These are phyloP conservation scores for Barnettozyma populi DNA, from an alignment of 805 yeast genomes.

Conservation along the genomic window DNA sequence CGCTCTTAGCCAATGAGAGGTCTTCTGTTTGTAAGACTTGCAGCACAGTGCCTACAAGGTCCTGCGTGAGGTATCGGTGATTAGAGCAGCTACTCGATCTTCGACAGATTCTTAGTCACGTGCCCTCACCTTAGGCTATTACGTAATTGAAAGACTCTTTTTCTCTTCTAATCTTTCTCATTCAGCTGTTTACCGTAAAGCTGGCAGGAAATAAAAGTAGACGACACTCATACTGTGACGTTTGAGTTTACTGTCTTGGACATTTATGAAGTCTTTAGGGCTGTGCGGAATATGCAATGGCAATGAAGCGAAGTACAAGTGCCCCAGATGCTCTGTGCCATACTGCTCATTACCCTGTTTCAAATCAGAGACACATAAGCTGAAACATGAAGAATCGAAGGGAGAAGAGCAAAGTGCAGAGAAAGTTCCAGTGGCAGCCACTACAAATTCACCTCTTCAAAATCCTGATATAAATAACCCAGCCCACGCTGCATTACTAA, in stretches of 20 bases:
- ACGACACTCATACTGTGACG: background rate
- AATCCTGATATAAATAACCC: slow-evolving; percentile 24
- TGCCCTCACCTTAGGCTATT: too few species aligned
- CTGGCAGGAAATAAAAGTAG: too few species aligned
- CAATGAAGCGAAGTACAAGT: slow-evolving; percentile 44
- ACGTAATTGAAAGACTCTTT: too few species aligned
- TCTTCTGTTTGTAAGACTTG: background rate
- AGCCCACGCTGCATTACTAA: slow-evolving; percentile 21
- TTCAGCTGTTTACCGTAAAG: too few species aligned
- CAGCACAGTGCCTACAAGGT: background rate
- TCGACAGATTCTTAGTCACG: too few species aligned
- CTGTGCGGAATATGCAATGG: slow-evolving; percentile 17
- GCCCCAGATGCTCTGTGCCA: slow-evolving; percentile 42
- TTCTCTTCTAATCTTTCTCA: too few species aligned
- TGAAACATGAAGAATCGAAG: slow-evolving; percentile 18
- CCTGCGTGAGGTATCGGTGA: background rate
- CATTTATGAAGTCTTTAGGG: slow-evolving; percentile 1
- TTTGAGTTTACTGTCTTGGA: too few species aligned
- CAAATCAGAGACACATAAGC: slow-evolving; percentile 36
- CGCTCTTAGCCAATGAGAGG: background rate
- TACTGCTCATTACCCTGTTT: slow-evolving; percentile 60
- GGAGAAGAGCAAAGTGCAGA: background rate
- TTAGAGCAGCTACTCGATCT: background rate
- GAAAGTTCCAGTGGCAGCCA: background rate
- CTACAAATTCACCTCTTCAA: background rate